Evolutionary conservation across 768 basidiomycete genomes (phyloP).

Genomic region (Peribolospora kevripleyi): DNA sequence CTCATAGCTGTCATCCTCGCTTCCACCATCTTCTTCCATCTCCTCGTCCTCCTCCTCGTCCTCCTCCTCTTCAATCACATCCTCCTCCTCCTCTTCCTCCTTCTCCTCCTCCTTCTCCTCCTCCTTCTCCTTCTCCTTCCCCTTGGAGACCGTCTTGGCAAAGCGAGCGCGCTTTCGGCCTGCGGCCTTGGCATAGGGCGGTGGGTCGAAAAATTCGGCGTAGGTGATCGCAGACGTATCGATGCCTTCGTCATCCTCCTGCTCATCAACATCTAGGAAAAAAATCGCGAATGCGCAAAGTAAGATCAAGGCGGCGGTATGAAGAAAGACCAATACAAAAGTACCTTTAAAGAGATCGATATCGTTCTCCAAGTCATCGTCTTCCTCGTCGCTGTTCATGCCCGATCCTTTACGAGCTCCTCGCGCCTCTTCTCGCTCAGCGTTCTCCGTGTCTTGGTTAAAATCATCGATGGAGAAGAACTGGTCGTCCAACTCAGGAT

Average conservation of each 20-base stretch:
- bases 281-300: background rate
- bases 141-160: background rate
- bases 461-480: constrained; percentile 77
- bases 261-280: too few relatives aligned
- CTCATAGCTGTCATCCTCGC: constrained; percentile 10
- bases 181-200: constrained; percentile 14
- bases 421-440: constrained; percentile 27
- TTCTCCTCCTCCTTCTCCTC: constrained; percentile 13
- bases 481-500: constrained; percentile 49
- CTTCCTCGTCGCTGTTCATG: constrained; percentile 29
- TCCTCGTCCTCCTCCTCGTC: constrained; percentile 8
- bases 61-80: constrained; percentile 7
- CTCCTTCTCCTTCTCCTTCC: constrained; percentile 11
- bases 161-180: background rate
- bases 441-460: constrained; percentile 58
- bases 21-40: constrained; percentile 20
- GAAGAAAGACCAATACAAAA: constrained; percentile 1
- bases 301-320: background rate
- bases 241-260: background rate
- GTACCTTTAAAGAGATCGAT: constrained; percentile 20
- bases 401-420: constrained; percentile 36
- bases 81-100: constrained; percentile 6
- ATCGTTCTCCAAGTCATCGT: constrained; percentile 31
- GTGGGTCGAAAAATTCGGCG: constrained; percentile 56
- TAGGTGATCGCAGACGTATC: constrained; percentile 25